Conservation (phyloP, 139 green algal species). For the Microglena sp. region DNA sequence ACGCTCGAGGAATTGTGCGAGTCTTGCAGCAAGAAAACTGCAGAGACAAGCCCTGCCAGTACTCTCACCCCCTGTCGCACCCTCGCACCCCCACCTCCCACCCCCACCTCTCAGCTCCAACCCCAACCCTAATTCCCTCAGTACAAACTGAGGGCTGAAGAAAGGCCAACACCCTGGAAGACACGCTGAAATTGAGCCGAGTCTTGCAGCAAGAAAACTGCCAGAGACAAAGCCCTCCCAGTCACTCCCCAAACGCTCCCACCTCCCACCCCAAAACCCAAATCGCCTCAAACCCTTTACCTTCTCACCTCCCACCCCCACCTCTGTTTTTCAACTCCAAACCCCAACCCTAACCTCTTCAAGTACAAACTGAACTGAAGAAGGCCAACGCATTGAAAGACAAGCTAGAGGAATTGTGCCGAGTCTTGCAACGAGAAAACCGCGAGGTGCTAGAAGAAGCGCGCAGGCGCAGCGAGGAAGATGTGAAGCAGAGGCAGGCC, state of each 20-base stretch:
- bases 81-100: too few relatives aligned
- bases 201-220: conserved; percentile 33
- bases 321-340: too few relatives aligned
- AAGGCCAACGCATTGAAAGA: conserved; percentile 22
- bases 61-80: too few relatives aligned
- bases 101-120: too few relatives aligned
- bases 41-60: too few relatives aligned
- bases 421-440: conserved; percentile 34
- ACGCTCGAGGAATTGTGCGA: conserved; percentile 32
- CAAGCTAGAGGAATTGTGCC: conserved; percentile 32
- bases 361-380: conserved; percentile 23
- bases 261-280: too few relatives aligned
- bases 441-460: conserved; percentile 21
- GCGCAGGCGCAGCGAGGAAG: conserved; percentile 20
- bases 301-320: too few relatives aligned
- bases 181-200: conserved; percentile 31
- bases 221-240: too few relatives aligned
- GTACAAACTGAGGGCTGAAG: conserved; percentile 22
- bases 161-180: conserved; percentile 19
- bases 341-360: too few relatives aligned
- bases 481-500: conserved; percentile 23
- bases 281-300: too few relatives aligned
- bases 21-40: conserved; percentile 31
- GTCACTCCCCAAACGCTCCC: too few relatives aligned
- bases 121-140: too few relatives aligned